phyloP scores from a whole-genome alignment of 148 eudicot species.

The Amaranthus cruentus region DNA sequence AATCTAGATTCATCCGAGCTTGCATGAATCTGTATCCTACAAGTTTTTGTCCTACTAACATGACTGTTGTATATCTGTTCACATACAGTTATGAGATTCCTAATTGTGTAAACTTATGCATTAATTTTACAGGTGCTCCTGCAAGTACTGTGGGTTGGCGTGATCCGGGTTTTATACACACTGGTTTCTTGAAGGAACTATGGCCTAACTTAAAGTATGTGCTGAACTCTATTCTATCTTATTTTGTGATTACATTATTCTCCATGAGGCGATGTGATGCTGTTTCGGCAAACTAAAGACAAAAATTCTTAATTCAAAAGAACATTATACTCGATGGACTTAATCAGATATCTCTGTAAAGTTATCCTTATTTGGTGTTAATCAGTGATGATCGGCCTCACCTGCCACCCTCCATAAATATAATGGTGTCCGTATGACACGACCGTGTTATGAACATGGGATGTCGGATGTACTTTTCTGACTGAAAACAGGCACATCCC shows the following conservation, averaged over 20 bases:
- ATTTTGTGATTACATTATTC: background rate
- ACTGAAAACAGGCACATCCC: too few relatives aligned
- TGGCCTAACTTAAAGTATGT: constrained; percentile 60
- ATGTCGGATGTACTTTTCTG: too few relatives aligned
- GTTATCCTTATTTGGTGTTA: background rate
- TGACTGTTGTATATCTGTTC: background rate
- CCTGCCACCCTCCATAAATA: too few relatives aligned
- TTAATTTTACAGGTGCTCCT: constrained; percentile 43
- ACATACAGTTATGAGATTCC: background rate
- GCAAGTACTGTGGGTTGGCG: constrained; percentile 73
- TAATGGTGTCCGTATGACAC: too few relatives aligned
- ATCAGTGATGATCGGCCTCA: background rate
- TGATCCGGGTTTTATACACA: constrained; percentile 62
- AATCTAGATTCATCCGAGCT: background rate
- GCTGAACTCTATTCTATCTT: background rate
- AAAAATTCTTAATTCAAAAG: background rate
- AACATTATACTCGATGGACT: background rate
- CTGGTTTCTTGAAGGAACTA: constrained; percentile 48
- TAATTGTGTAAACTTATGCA: background rate
- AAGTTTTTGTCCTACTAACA: background rate
- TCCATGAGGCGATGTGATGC: background rate
- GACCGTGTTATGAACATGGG: too few relatives aligned
- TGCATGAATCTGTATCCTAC: background rate
- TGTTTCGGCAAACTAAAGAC: background rate
- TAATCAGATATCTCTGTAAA: background rate